These are phyloP conservation scores for Onygenales sp. DNA, from an alignment of 2,329 filamentous ascomycete genomes.

Conservation along the genomic window DNA sequence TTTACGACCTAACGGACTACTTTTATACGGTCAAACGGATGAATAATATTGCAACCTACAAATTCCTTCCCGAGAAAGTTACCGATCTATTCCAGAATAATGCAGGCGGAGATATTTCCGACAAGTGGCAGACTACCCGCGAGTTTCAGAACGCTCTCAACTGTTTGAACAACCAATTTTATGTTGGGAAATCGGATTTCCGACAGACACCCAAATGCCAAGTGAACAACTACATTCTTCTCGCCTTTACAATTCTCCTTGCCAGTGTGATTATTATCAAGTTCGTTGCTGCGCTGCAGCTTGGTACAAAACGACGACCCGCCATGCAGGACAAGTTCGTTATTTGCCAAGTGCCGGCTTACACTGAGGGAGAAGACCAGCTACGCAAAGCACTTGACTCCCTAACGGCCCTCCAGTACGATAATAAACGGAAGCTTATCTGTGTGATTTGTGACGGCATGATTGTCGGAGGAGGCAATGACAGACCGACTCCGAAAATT, in stretches of 20 bases:
- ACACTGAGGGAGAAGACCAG: constrained; percentile 95
- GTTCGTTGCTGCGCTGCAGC: constrained; percentile 85
- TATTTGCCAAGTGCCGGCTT: constrained; percentile 94
- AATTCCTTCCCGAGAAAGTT: constrained; percentile 63
- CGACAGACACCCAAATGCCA: constrained; percentile 65
- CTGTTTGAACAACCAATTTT: constrained; percentile 78
- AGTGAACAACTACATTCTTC: constrained; percentile 82
- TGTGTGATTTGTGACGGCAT: constrained; percentile 95
- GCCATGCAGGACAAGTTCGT: constrained; percentile 96
- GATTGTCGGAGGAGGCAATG: constrained; percentile 92
- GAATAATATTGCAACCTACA: constrained; percentile 48
- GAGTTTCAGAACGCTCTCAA: constrained; percentile 57
- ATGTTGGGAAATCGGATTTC: constrained; percentile 77
- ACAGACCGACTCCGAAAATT: constrained; percentile 93
- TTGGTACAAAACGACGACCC: constrained; percentile 83
- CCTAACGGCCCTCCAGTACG: constrained; percentile 85
- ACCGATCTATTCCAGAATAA: constrained; percentile 62
- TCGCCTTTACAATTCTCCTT: constrained; percentile 78
- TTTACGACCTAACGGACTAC: constrained; percentile 92
- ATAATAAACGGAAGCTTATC: constrained; percentile 96
- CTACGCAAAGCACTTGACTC: constrained; percentile 89
- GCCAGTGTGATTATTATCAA: constrained; percentile 73
- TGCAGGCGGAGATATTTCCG: constrained; percentile 69
- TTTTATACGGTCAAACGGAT: constrained; percentile 61
- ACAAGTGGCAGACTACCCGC: constrained; percentile 46